Evolutionary conservation across 139 green algal species (phyloP).

Genomic region (Tetratostichococcus sp.): DNA sequence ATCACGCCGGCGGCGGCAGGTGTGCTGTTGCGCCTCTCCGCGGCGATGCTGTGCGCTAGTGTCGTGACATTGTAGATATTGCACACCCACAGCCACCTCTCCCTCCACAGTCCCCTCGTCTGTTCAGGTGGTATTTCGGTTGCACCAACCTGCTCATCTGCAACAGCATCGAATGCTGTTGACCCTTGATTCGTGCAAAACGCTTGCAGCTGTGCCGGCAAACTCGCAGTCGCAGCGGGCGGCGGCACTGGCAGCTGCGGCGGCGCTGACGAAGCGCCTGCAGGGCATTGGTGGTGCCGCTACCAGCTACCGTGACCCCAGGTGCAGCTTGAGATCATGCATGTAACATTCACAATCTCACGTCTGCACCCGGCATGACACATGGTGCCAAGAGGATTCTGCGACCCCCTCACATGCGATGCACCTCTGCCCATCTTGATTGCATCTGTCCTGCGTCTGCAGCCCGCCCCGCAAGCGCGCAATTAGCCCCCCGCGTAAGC

Average conservation of each 20-base stretch:
- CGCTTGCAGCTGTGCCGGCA: conserved; percentile 7
- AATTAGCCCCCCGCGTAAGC: not conserved
- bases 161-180: too few relatives aligned
- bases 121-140: too few relatives aligned
- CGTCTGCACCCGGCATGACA: too few relatives aligned
- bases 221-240: conserved; percentile 35
- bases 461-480: not conserved
- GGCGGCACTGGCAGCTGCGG: conserved; percentile 45
- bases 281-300: conserved; percentile 1
- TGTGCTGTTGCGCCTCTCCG: not conserved
- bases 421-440: not conserved
- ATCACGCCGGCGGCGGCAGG: not conserved
- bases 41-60: too few relatives aligned
- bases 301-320: not conserved
- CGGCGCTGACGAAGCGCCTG: conserved; percentile 43
- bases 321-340: not conserved
- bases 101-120: too few relatives aligned
- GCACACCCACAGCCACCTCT: not conserved
- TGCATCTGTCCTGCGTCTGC: not conserved
- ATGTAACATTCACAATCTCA: not conserved
- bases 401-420: not conserved
- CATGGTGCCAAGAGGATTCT: not conserved
- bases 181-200: too few relatives aligned
- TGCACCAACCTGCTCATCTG: too few relatives aligned
- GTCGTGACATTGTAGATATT: not conserved